Evolutionary conservation across 2,329 filamentous ascomycete species (phyloP), one percentile per base, ranked within the genome.

Genomic region (Cercospora sp.): DNA sequence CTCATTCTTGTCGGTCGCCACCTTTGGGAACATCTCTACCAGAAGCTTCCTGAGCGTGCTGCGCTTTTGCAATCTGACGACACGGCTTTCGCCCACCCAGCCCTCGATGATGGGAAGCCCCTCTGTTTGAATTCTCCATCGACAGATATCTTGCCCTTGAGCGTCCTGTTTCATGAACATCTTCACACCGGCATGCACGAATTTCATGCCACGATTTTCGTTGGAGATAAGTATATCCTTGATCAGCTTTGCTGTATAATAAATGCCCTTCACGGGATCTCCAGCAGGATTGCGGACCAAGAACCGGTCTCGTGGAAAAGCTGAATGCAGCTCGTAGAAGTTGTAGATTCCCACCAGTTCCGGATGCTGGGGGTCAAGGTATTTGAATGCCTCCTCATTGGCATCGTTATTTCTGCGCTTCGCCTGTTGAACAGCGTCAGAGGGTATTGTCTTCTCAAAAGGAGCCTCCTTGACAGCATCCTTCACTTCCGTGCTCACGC

Each of bases 101-200:
- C 92, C 91, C 77, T 97, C 91, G 39, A 97, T 85, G 72, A 99
- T 93, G 9, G 91, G 89, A 82, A 99, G 89, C 26, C 95, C 95
- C 80, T 99, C 95, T 12, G 90, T 91, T 83, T 99, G 95, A 74
- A 99, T 95, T 58, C 95, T 89, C 95, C 95, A 99, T 67, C 90
- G 87, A 83, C 94, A 97, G 36, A 95, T 91, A 64, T 94, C 90
- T 39, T 90, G 89, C 5, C 90, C 91, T 68, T 96, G 94, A 0
- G 92, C 91, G 76, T 97, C 93, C 80, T 98, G 94, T 83, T 96
- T 97, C 84, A 98, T 95, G 79, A 96, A 99, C 93, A 98, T 98
- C 82, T 96, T 96, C 36, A 99, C 94, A 71, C 95, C 95, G 61
- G 91, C 94, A 80, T 99, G 95, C 60, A 99, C 91, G 77, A 99